A percentile compares a stretch with the other conserved stretches of the same genome.
Conservation (phyloP, 2,329 filamentous ascomycete genomes). For the Rhytidhysteron rufulum region DNA sequence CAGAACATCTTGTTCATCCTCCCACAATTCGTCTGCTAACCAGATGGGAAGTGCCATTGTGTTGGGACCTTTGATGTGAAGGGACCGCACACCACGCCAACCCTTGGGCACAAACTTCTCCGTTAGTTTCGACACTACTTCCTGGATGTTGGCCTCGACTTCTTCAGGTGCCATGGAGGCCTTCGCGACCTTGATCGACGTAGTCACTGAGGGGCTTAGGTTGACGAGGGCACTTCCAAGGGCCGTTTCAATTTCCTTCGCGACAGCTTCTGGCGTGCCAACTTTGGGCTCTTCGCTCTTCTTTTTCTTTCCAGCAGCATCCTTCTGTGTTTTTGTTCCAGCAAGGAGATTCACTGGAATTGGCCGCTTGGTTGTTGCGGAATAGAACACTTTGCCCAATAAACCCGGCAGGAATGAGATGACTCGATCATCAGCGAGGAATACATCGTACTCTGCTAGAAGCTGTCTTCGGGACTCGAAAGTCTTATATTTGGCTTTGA, state of each 20-base stretch:
- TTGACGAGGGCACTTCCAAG: slow-evolving; percentile 74
- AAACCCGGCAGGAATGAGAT: slow-evolving; percentile 66
- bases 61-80: slow-evolving; percentile 88
- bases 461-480: slow-evolving; percentile 81
- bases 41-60: slow-evolving; percentile 91
- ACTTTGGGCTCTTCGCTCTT: slow-evolving; percentile 39
- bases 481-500: slow-evolving; percentile 84
- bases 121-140: slow-evolving; percentile 60
- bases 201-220: slow-evolving; percentile 73
- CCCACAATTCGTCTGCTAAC: slow-evolving; percentile 88
- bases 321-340: slow-evolving; percentile 60
- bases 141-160: slow-evolving; percentile 74
- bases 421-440: slow-evolving; percentile 88
- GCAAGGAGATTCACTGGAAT: slow-evolving; percentile 74
- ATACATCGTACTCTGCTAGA: slow-evolving; percentile 81
- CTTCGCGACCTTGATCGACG: slow-evolving; percentile 74
- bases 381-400: slow-evolving; percentile 92
- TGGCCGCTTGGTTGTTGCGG: slow-evolving; percentile 75
- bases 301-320: slow-evolving; percentile 41
- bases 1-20: slow-evolving; percentile 71
- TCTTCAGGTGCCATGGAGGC: slow-evolving; percentile 71
- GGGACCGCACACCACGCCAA: slow-evolving; percentile 78
- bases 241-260: slow-evolving; percentile 76
- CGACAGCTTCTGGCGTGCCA: slow-evolving; percentile 62
- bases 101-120: slow-evolving; percentile 79